Evolutionary conservation across 116 monocot species (phyloP).

Genomic region (Zostera marina): DNA sequence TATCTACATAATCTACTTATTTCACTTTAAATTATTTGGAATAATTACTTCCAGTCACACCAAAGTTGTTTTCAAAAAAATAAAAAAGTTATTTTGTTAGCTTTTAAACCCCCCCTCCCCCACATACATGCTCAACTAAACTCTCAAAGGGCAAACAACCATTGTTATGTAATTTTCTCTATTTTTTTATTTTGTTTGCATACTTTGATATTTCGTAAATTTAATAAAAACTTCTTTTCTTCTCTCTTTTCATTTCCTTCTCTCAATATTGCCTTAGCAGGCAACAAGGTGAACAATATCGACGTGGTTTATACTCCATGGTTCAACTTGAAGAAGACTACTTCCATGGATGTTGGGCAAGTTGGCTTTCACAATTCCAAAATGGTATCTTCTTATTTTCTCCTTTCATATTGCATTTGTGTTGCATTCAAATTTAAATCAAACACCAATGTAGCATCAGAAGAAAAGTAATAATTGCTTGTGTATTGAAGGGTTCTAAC

Average conservation of each 20-base stretch:
- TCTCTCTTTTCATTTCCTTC: not conserved
- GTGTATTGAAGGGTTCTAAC: no score
- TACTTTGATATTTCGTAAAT: not conserved
- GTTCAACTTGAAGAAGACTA: slow-evolving; percentile 82
- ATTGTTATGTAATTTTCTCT: not conserved
- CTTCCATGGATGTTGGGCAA: slow-evolving; percentile 87
- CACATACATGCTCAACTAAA: no score
- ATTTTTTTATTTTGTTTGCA: not conserved
- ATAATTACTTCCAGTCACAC: no score
- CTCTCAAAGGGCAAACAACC: no score
- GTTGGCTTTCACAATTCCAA: slow-evolving; percentile 89
- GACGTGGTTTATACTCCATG: slow-evolving; percentile 95
- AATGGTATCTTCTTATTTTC: slow-evolving; percentile 22
- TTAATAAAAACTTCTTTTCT: not conserved
- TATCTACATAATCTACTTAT: not conserved
- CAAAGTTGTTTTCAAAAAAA: no score
- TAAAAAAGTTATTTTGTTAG: no score
- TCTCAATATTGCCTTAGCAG: slow-evolving; percentile 19
- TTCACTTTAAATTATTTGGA: no score
- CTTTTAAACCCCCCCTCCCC: no score
- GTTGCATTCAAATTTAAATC: no score
- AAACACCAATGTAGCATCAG: no score
- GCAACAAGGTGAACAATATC: slow-evolving; percentile 94
- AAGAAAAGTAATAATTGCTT: no score
- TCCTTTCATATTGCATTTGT: no score